phyloP scores from a whole-genome alignment of 768 basidiomycete genomes.

The Boletus patriciae region DNA sequence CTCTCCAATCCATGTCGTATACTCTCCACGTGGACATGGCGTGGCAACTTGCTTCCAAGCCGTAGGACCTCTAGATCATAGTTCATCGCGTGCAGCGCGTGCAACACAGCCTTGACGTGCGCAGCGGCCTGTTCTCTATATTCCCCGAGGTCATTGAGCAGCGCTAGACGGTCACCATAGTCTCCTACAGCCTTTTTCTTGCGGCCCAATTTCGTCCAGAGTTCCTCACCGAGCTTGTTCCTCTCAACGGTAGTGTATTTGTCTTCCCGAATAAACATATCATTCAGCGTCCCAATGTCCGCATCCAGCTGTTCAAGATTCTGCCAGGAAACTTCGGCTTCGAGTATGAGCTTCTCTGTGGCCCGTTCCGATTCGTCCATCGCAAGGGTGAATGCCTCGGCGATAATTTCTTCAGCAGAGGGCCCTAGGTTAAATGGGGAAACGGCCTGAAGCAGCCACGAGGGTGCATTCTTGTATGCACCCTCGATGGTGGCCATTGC shows the following conservation, averaged over 20 bases:
- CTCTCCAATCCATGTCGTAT: constrained; percentile 63
- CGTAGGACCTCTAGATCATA: constrained; percentile 77
- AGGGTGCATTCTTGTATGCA: constrained; percentile 30
- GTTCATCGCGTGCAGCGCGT: constrained; percentile 60
- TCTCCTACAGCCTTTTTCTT: constrained; percentile 51
- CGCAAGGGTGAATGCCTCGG: constrained; percentile 56
- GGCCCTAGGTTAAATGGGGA: constrained; percentile 39
- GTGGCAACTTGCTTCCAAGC: constrained; percentile 56
- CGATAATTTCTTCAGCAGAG: constrained; percentile 47
- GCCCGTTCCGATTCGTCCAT: constrained; percentile 58
- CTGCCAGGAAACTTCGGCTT: constrained; percentile 57
- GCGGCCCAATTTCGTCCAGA: constrained; percentile 72
- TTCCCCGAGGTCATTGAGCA: constrained; percentile 54
- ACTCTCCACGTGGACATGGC: constrained; percentile 75
- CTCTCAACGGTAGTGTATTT: constrained; percentile 42
- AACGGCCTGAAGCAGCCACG: constrained; percentile 36
- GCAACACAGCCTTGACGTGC: constrained; percentile 66
- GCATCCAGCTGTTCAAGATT: constrained; percentile 66
- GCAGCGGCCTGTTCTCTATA: constrained; percentile 63
- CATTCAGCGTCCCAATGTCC: constrained; percentile 55
- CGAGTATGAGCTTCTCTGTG: constrained; percentile 59
- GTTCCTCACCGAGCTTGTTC: constrained; percentile 55
- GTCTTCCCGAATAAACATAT: constrained; percentile 61
- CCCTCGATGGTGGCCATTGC: constrained; percentile 58
- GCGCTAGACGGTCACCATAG: no score